phyloP scores from a whole-genome alignment of 352 stramenopile genomes.

The Phytophthora hybrid region DNA sequence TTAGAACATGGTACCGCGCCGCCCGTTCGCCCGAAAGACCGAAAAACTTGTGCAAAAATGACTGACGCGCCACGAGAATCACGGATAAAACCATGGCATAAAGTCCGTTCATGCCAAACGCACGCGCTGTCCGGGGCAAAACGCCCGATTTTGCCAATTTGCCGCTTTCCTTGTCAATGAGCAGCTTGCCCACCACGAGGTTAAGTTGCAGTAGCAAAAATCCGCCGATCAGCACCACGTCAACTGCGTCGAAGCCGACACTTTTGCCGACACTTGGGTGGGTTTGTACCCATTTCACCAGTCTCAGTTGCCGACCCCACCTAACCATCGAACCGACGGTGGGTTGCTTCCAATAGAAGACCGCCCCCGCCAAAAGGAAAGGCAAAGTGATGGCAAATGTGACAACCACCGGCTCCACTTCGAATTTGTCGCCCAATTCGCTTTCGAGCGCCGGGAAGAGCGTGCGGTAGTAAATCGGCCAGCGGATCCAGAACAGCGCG shows the following conservation, averaged over 20 bases:
- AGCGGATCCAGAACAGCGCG: constrained; percentile 57
- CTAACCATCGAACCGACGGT: constrained; percentile 19
- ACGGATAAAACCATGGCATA: constrained; percentile 67
- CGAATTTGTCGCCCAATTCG: constrained; percentile 44
- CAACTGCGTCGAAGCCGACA: constrained; percentile 54
- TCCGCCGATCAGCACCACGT: constrained; percentile 47
- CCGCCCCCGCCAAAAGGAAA: constrained; percentile 42
- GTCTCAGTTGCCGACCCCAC: constrained; percentile 18
- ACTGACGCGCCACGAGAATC: constrained; percentile 65
- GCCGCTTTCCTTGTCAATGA: constrained; percentile 68
- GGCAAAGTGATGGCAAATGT: constrained; percentile 45
- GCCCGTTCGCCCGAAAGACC: constrained; percentile 65
- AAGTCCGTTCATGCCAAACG: constrained; percentile 77
- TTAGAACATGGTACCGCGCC: constrained; percentile 67
- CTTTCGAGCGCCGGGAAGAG: constrained; percentile 40
- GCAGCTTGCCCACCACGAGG: constrained; percentile 66
- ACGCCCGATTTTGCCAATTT: constrained; percentile 72
- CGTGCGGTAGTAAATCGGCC: constrained; percentile 51
- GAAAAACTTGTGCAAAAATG: constrained; percentile 72
- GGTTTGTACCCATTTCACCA: constrained; percentile 39
- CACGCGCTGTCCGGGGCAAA: constrained; percentile 55
- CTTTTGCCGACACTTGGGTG: constrained; percentile 31
- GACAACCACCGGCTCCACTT: constrained; percentile 60
- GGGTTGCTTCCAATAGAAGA: constrained; percentile 55
- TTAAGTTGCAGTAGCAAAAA: constrained; percentile 73